Evolutionary conservation across 495 filamentous ascomycete genomes (phyloP), one percentile per base, ranked within the genome.

Genomic region (Xylaria grammica): DNA sequence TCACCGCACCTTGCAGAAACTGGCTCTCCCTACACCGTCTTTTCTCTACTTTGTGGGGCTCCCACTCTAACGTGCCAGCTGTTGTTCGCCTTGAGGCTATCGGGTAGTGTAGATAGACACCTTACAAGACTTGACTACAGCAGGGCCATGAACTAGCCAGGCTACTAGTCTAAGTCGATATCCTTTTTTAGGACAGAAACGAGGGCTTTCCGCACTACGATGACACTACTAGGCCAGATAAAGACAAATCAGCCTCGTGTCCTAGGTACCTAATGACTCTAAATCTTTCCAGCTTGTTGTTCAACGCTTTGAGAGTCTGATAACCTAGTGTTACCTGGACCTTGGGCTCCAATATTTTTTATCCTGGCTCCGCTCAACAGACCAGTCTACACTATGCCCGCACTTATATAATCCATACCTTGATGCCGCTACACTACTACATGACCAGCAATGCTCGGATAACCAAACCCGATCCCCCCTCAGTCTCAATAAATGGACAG

Each of bases 11-110:
- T 44, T 46, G 49, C 19, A 52, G 24, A n/a, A 19, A 15, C 19
- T n/a, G 29, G 4, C 22, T 36, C n/a, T 50, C n/a, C 8, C 17
- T 22, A 63, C 60, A 63, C 60, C 60, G 60, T 63, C 60, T 62
- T 62, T 63, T 63, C 50, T n/a, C n/a, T n/a, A n/a, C 58, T 36
- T 20, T 30, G 51, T 63, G 50, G 60, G 48, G 38, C 60, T 10
- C 40, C 26, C 13, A 11, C 24, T 38, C 10, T 24, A 1, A n/a
- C 10, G 17, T 48, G 27, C 55, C 32, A 27, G 20, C 27, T 9
- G 45, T 60, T 34, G 13, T 59, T 27, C 26, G 40, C 5, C 54
- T 11, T 46, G 54, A 11, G 27, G 42, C 27, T 13, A 7, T n/a
- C 10, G 17, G 22, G 40, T 19, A 45, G n/a, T 7, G 22, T 6